Conservation (phyloP, 108 stramenopile genomes). For the Skeletonema grethae region DNA sequence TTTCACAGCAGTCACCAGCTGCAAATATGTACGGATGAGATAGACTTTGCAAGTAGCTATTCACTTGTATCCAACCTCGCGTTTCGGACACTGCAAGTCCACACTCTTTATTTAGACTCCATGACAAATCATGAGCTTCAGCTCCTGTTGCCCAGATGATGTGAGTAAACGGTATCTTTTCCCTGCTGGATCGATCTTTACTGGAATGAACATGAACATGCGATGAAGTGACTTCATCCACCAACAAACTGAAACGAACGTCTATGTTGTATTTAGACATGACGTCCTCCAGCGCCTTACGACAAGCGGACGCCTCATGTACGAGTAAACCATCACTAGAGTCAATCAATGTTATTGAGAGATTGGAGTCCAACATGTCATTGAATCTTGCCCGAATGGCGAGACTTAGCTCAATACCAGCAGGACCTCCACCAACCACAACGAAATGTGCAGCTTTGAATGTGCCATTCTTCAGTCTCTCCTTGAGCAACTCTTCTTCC, state of each 20-base stretch:
- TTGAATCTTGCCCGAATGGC: slow-evolving; percentile 75
- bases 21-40: slow-evolving; percentile 85
- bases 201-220: slow-evolving; percentile 51
- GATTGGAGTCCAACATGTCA: slow-evolving; percentile 33
- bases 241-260: slow-evolving; percentile 53
- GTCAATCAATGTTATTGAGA: slow-evolving; percentile 70
- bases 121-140: slow-evolving; percentile 62
- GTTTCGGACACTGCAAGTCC: slow-evolving; percentile 61
- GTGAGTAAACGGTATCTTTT: slow-evolving; percentile 63
- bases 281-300: slow-evolving; percentile 42
- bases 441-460: slow-evolving; percentile 48
- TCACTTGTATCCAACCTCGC: slow-evolving; percentile 84
- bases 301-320: slow-evolving; percentile 55
- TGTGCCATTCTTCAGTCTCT: slow-evolving; percentile 22
- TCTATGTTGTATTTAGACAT: slow-evolving; percentile 63
- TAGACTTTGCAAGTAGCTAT: slow-evolving; percentile 70
- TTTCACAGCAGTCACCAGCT: slow-evolving; percentile 85
- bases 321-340: slow-evolving; percentile 61
- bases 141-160: slow-evolving; percentile 90
- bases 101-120: slow-evolving; percentile 40
- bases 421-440: slow-evolving; percentile 96
- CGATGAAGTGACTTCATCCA: slow-evolving; percentile 42
- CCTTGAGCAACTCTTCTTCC: slow-evolving; percentile 35
- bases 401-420: slow-evolving; percentile 94
- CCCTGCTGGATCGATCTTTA: slow-evolving; percentile 27